A percentile compares a stretch with the other conserved stretches of the same genome.
phyloP scores from a whole-genome alignment of 768 basidiomycete species.

The Rhizopogon rudus region DNA sequence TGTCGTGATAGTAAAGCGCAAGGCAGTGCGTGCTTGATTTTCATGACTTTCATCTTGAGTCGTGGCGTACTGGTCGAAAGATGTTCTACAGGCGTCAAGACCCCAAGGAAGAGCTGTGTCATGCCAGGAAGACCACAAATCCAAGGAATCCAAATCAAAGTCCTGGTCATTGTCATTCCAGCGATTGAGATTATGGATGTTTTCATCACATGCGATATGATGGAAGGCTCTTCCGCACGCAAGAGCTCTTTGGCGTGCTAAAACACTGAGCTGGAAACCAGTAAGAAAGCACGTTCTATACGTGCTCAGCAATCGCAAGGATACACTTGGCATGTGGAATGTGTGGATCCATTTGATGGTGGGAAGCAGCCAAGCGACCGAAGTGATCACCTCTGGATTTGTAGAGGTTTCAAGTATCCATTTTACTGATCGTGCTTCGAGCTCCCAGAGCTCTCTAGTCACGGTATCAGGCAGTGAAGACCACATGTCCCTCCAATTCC shows the following conservation, averaged over 20 bases:
- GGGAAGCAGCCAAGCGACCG: not conserved
- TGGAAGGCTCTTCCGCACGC: not conserved
- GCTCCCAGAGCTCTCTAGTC: not conserved
- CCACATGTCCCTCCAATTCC: not conserved
- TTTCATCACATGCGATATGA: not conserved
- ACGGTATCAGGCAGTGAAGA: not conserved
- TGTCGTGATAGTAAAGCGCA: slow-evolving; percentile 2
- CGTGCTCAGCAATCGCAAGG: not conserved
- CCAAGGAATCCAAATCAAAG: not conserved
- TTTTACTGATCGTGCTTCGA: slow-evolving; percentile 1
- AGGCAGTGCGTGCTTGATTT: not conserved
- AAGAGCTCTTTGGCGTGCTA: not conserved
- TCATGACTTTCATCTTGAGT: not conserved
- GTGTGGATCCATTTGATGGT: not conserved
- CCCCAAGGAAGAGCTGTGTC: not conserved
- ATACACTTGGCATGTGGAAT: not conserved
- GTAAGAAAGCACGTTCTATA: not conserved
- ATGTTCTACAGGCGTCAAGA: not conserved
- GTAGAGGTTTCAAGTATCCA: slow-evolving; percentile 17
- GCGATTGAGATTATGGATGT: not conserved
- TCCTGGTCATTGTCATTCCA: not conserved
- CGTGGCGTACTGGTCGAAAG: not conserved
- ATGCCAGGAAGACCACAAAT: not conserved
- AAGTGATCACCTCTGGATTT: slow-evolving; percentile 7
- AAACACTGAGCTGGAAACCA: not conserved